phyloP scores from a whole-genome alignment of 1,284 basidiomycete genomes.

The Paramarasmius palmivorus region DNA sequence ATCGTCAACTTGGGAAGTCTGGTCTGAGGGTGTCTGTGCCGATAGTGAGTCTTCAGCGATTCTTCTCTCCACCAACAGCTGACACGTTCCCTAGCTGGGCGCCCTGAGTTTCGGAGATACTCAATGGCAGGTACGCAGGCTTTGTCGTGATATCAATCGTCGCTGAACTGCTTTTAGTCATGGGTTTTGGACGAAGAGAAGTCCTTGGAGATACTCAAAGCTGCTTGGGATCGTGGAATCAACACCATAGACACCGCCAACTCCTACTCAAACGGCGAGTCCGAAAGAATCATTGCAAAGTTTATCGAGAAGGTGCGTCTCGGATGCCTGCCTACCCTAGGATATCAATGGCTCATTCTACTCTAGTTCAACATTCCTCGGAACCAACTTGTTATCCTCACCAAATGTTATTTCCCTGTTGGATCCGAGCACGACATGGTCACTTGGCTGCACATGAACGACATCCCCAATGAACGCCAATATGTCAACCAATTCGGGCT shows the following conservation, averaged over 20 bases:
- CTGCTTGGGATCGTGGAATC: slow-evolving; percentile 47
- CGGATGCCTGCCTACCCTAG: neutral
- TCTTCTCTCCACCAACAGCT: too few relatives aligned
- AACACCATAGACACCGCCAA: slow-evolving; percentile 60
- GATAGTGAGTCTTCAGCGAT: slow-evolving; percentile 20
- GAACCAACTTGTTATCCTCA: slow-evolving; percentile 47
- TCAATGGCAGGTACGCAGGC: slow-evolving; percentile 33
- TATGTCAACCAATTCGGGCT: slow-evolving; percentile 46
- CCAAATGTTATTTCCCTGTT: slow-evolving; percentile 34
- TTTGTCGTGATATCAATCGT: neutral
- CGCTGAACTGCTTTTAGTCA: slow-evolving; percentile 22
- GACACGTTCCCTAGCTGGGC: too few relatives aligned
- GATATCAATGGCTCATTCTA: neutral
- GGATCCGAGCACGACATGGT: slow-evolving; percentile 7
- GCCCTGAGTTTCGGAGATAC: slow-evolving; percentile 47
- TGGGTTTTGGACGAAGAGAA: slow-evolving; percentile 48
- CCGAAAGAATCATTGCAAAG: slow-evolving; percentile 46
- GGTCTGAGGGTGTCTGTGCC: neutral
- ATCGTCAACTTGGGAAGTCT: neutral
- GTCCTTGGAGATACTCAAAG: slow-evolving; percentile 39
- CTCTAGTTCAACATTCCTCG: slow-evolving; percentile 56
- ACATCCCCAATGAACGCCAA: slow-evolving; percentile 24
- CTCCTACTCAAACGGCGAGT: slow-evolving; percentile 52
- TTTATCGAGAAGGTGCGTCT: slow-evolving; percentile 49
- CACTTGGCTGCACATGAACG: slow-evolving; percentile 18